These are phyloP conservation scores for Euphorbia peplus DNA, from an alignment of 345 rosid species.

Conservation along the genomic window DNA sequence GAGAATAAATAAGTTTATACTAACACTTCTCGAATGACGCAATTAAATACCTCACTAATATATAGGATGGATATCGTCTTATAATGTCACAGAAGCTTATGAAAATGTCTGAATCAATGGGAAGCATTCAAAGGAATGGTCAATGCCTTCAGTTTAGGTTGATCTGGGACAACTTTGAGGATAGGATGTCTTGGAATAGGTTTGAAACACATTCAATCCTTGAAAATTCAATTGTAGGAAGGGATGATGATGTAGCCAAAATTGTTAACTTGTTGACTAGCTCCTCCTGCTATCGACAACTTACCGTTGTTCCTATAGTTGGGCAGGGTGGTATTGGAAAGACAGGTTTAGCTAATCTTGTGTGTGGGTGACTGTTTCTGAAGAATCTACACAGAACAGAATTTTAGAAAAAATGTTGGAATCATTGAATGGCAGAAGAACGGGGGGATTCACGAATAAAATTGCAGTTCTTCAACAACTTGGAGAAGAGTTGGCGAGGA, in stretches of 20 bases:
- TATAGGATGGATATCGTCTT: too few species aligned
- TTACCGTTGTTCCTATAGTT: slow-evolving; percentile 13
- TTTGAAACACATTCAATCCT: background rate
- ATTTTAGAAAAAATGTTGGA: slow-evolving; percentile 19
- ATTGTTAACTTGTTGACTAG: slow-evolving; percentile 1
- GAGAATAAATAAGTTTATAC: too few species aligned
- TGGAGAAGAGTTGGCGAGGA: background rate
- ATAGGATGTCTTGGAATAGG: background rate
- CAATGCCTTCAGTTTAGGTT: too few species aligned
- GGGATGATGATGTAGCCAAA: too few species aligned
- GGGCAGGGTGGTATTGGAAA: slow-evolving; percentile 31
- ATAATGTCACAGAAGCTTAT: too few species aligned
- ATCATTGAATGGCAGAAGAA: background rate
- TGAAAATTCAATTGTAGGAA: background rate
- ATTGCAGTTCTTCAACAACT: background rate
- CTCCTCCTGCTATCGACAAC: slow-evolving; percentile 5
- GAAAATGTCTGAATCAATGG: too few species aligned
- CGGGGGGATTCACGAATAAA: background rate
- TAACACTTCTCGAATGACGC: too few species aligned
- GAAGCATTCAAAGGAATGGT: too few species aligned
- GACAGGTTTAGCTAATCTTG: slow-evolving; percentile 18
- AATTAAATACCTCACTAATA: too few species aligned
- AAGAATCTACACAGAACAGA: background rate
- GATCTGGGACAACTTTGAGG: background rate
- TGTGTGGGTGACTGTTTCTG: background rate